A percentile compares a stretch with the other conserved stretches of the same genome.
Conservation (phyloP, 2,329 filamentous ascomycete genomes). For the Xylariaceae sp. region DNA sequence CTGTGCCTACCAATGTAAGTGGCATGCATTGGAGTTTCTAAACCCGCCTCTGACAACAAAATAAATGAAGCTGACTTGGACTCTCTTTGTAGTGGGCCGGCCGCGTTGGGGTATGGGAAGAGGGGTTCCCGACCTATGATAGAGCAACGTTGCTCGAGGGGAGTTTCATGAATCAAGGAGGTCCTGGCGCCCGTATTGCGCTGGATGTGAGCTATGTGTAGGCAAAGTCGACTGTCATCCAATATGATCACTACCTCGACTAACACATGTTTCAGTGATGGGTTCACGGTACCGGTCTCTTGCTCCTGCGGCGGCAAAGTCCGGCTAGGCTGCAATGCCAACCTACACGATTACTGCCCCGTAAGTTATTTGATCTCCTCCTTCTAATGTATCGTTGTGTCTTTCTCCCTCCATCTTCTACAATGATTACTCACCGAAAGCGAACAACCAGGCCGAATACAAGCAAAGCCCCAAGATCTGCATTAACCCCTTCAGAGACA, state of each 20-base stretch:
- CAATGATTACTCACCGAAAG: conserved; percentile 10
- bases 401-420: no score
- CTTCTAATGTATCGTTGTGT: no score
- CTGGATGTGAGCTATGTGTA: conserved; percentile 27
- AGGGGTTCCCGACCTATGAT: conserved; percentile 9
- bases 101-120: conserved; percentile 19
- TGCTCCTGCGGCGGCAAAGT: conserved; percentile 17
- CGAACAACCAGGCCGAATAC: neutral
- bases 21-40: neutral
- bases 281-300: conserved; percentile 23
- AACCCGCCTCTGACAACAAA: no score
- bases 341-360: conserved; percentile 19
- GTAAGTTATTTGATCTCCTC: conserved; percentile 10
- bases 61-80: no score
- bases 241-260: no score
- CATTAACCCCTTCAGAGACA: neutral
- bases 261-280: conserved; percentile 17
- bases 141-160: conserved; percentile 21
- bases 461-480: neutral
- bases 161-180: conserved; percentile 10
- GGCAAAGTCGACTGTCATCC: no score
- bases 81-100: conserved; percentile 18
- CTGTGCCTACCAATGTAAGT: conserved; percentile 21
- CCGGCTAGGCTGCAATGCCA: conserved; percentile 21
- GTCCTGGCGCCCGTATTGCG: conserved; percentile 6